Evolutionary conservation across 805 yeast species (phyloP).

Genomic region (Ogataea ramenticola): DNA sequence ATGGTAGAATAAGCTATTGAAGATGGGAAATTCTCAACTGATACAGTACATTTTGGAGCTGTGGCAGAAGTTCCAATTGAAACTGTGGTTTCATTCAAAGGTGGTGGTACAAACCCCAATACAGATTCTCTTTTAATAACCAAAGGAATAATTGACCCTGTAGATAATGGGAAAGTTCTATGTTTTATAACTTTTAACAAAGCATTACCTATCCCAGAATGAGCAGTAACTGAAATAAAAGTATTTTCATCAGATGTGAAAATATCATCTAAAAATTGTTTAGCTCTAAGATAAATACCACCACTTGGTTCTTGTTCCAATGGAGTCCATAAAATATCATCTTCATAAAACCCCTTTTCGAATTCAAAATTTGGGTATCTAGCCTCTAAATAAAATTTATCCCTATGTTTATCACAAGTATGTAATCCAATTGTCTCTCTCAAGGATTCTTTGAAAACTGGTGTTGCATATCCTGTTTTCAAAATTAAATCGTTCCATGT

Average conservation of each 20-base stretch:
- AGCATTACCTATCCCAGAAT: conserved; percentile 43
- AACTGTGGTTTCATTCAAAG: not conserved
- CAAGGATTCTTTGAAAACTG: conserved; percentile 36
- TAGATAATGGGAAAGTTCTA: conserved; percentile 38
- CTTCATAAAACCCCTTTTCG: conserved; percentile 38
- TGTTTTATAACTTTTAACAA: conserved; percentile 41
- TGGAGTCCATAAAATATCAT: conserved; percentile 36
- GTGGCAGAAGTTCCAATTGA: conserved; percentile 5
- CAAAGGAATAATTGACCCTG: conserved; percentile 54
- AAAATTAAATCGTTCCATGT: conserved; percentile 36
- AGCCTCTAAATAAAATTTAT: conserved; percentile 28
- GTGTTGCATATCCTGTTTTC: conserved; percentile 18
- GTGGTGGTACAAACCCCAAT: conserved; percentile 7
- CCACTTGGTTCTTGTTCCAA: conserved; percentile 15
- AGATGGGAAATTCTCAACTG: conserved; percentile 1
- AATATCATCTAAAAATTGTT: conserved; percentile 8
- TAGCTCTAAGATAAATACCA: conserved; percentile 3
- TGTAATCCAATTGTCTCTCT: conserved; percentile 45
- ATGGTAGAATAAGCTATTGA: conserved; percentile 1
- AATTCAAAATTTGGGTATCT: conserved; percentile 37
- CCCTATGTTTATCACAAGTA: conserved; percentile 39
- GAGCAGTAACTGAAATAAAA: conserved; percentile 38
- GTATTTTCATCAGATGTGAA: conserved; percentile 15
- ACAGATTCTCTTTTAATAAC: conserved; percentile 32
- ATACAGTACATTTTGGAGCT: conserved; percentile 4